Evolutionary conservation across 1,284 basidiomycete genomes (phyloP), one percentile per base, ranked within the genome.

Genomic region (Ceratobasidium sp.): DNA sequence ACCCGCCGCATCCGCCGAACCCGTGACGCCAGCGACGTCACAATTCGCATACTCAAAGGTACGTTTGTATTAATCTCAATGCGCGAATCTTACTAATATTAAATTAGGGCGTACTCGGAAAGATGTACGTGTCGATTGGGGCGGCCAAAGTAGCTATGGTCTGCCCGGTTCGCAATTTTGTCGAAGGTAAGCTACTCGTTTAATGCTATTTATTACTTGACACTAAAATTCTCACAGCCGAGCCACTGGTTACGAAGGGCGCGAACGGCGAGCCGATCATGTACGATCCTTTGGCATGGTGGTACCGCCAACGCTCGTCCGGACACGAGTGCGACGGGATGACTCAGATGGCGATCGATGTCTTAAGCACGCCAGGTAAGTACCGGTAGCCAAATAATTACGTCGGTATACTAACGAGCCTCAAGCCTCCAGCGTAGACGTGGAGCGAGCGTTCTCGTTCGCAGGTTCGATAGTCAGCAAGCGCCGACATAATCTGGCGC

Each of bases 311-410:
- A 32, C 49, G n/a, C 46, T 21, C 16, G 49, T 38, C 46, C 18
- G 2, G 49, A 46, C 21, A 64, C n/a, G 49, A 64, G 26, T 26
- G 18, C 28, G 8, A 50, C 9, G 62, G 62, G 3, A 46, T 64
- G 21, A 64, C 62, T 1, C 62, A 64, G 26, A 64, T 64, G 62
- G 62, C 62, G 14, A 32, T 64, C 5, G 49, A 64, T 14, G 49
- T 50, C 23, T 13, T 64, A 14, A 52, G 49, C 14, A 52, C 18
- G n/a, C 62, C 62, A 1, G 62, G 62, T 64, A 41, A 18, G 49
- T n/a, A n/a, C n/a, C 11, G 6, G 11, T 11, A n/a, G n/a, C n/a
- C n/a, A n/a, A n/a, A n/a, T 38, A 4, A 38, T 38, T 38, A 38
- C 47, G n/a, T n/a, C n/a, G n/a, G n/a, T n/a, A n/a, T n/a, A n/a